phyloP scores from a whole-genome alignment of 2,329 filamentous ascomycete species.

The Fonsecaea multimorphosa region DNA sequence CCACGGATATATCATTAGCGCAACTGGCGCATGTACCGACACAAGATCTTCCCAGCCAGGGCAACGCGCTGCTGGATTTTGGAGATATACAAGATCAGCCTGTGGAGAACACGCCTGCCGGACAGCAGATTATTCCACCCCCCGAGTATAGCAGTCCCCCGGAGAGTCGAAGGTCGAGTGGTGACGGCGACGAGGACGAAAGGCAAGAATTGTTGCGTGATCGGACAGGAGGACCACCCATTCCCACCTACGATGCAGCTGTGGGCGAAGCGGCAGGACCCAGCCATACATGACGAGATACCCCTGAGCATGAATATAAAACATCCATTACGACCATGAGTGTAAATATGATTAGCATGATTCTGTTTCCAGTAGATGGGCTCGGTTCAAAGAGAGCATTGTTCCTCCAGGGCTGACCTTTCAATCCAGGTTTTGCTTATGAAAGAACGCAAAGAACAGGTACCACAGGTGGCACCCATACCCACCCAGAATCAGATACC shows the following conservation, averaged over 20 bases:
- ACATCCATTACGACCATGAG: constrained; percentile 23
- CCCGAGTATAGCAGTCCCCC: constrained; percentile 70
- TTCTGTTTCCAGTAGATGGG: not conserved
- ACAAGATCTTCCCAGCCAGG: constrained; percentile 60
- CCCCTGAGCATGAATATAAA: constrained; percentile 33
- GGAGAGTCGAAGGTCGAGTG: constrained; percentile 62
- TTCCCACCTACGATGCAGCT: constrained; percentile 82
- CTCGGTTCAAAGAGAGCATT: not conserved
- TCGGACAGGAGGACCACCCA: constrained; percentile 68
- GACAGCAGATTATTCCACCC: constrained; percentile 68
- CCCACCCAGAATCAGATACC: no score
- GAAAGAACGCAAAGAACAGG: not conserved
- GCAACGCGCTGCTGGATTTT: constrained; percentile 70
- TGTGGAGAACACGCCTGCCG: constrained; percentile 48
- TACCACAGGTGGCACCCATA: no score
- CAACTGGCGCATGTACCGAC: constrained; percentile 76
- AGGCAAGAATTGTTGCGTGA: constrained; percentile 44
- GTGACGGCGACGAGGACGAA: constrained; percentile 62
- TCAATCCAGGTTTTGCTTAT: not conserved
- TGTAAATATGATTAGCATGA: not conserved
- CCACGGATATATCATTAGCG: constrained; percentile 93
- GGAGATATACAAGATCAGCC: constrained; percentile 39
- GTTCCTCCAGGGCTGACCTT: not conserved
- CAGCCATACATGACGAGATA: constrained; percentile 38
- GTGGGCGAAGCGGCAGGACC: constrained; percentile 52